A percentile compares a stretch with the other conserved stretches of the same genome.
Evolutionary conservation across 1,139 yeast species (phyloP).

Genomic region (Pichia sp.): DNA sequence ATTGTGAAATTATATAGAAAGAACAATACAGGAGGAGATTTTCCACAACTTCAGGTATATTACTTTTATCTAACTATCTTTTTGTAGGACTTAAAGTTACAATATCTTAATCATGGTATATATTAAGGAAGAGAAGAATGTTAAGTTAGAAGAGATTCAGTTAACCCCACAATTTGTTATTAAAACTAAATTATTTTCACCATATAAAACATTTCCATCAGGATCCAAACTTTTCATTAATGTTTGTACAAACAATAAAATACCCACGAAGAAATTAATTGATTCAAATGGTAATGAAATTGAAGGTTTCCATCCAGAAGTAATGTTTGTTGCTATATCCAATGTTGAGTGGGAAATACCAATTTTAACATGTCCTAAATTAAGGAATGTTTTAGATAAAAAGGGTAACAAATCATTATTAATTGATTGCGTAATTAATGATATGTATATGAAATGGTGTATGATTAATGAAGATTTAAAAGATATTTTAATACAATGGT

Average conservation of each 20-base stretch:
- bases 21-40: no score
- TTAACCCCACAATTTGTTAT: constrained; percentile 63
- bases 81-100: no score
- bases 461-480: constrained; percentile 45
- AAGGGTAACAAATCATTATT: constrained; percentile 60
- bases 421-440: constrained; percentile 70
- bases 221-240: constrained; percentile 72
- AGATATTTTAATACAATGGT: constrained; percentile 51
- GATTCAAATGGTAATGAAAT: constrained; percentile 13
- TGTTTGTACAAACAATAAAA: constrained; percentile 57
- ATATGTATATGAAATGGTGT: constrained; percentile 56
- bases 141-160: constrained; percentile 21
- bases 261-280: constrained; percentile 41
- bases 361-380: constrained; percentile 53
- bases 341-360: constrained; percentile 84
- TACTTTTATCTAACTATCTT: no score
- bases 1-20: no score
- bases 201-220: constrained; percentile 22
- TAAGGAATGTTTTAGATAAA: constrained; percentile 53
- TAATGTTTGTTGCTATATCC: constrained; percentile 59
- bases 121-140: constrained; percentile 4
- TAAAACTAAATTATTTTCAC: constrained; percentile 46
- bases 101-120: constrained; percentile 1
- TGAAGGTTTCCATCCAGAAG: constrained; percentile 46
- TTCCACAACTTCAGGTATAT: no score